Base-by-base conservation (phyloP, 306 rosid species). In the Gastrolobium bilobum region DNA sequence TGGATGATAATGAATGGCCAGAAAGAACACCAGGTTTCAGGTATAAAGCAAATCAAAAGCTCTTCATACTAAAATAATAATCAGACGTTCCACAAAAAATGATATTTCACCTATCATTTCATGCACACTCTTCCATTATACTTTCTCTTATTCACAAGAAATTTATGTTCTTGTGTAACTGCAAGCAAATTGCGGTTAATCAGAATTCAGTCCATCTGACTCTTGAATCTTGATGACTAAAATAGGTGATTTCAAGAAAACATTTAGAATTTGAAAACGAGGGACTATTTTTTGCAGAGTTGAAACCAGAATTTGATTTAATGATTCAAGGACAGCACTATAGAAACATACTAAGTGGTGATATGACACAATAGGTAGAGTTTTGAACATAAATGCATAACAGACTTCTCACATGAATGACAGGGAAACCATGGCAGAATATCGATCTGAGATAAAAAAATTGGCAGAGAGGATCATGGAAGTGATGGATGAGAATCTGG, bases 401-500 rank as follows among this genome's bases (percentile, higher is more conserved):
- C 72, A 66, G 62, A 52, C 14, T 52, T 39, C 33, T 57, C 7
- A 39, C 29, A 43, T 68, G 78, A 47, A 76, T 82, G 80, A 44
- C 90, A 94, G 97, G 92, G 93, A 91, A 84, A 93, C 91, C 68
- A 95, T 95, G 97, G 74, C 76, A 14, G 96, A 91, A 64, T 92
- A 92, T 71, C 85, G 97, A 44, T 62, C 81, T 0, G 99, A 91
- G 84, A 13, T 95, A 71, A 90, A 81, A 87, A 91, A 86, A 68
- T 66, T 95, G 48, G 99, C 96, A 2, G 90, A 62, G 77, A 90
- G 44, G 72, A 2, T 95, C 58, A 90, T 93, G 91, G 94, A 89
- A 72, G 96, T 88, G 81, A 93, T 95, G 97, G 99, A 93, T 67
- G 98, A 92, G 90, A 92, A 95, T 81, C 83, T 95, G 53, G 97